Conservation (phyloP, 805 yeast genomes). For the Myxozyma melibiosi region DNA sequence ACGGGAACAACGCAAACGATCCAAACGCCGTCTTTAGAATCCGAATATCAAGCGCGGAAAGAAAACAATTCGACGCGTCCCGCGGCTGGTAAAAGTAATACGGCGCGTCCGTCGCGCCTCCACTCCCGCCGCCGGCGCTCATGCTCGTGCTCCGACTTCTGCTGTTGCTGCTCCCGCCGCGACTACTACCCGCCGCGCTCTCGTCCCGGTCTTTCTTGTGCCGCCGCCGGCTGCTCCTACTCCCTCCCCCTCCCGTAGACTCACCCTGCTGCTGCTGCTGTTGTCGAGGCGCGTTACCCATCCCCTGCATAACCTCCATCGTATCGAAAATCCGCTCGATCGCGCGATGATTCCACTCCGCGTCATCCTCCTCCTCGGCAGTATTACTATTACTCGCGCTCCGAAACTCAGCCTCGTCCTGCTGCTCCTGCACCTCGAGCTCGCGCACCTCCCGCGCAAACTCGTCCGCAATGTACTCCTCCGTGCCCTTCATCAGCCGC, state of each 20-base stretch:
- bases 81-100: slow-evolving; percentile 80
- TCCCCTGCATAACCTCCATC: slow-evolving; percentile 46
- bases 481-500: slow-evolving; percentile 69
- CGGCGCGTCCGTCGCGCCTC: slow-evolving; percentile 40
- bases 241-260: background rate
- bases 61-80: slow-evolving; percentile 65
- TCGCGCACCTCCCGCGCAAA: slow-evolving; percentile 61
- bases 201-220: background rate
- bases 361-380: slow-evolving; percentile 68
- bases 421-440: slow-evolving; percentile 54
- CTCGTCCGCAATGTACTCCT: slow-evolving; percentile 55
- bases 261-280: background rate
- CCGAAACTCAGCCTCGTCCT: slow-evolving; percentile 58
- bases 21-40: slow-evolving; percentile 66
- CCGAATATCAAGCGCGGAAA: slow-evolving; percentile 79
- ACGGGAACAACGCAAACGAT: slow-evolving; percentile 67
- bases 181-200: background rate
- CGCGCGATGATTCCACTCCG: slow-evolving; percentile 58
- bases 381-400: too few species aligned
- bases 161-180: background rate
- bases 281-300: slow-evolving; percentile 34
- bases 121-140: background rate
- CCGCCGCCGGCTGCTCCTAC: slow-evolving; percentile 16
- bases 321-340: slow-evolving; percentile 54
- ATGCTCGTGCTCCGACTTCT: background rate